phyloP scores from a whole-genome alignment of 129 eudicot genomes.

The Sambucus nigra region DNA sequence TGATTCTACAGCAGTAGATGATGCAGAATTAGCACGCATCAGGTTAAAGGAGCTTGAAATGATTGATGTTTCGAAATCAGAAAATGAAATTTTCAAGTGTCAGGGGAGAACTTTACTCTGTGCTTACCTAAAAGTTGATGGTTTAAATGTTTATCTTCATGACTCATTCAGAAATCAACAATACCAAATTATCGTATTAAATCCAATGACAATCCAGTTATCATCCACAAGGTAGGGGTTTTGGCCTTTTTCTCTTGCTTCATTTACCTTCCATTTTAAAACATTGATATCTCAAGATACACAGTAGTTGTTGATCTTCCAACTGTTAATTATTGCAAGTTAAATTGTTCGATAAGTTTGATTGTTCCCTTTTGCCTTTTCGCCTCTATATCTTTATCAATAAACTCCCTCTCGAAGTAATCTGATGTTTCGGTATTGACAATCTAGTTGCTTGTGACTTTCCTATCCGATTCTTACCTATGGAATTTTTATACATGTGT shows the following conservation, averaged over 20 bases:
- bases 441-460: no score
- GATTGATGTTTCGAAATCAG: conserved; percentile 17
- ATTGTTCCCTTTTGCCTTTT: not conserved
- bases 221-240: conserved; percentile 51
- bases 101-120: conserved; percentile 31
- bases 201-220: conserved; percentile 37
- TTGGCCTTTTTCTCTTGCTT: conserved; percentile 9
- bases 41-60: conserved; percentile 30
- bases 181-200: conserved; percentile 32
- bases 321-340: conserved; percentile 2
- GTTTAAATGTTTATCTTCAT: conserved; percentile 50
- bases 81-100: conserved; percentile 27
- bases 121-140: conserved; percentile 43
- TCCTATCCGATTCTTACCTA: no score
- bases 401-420: no score
- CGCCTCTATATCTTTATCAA: no score
- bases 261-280: not conserved
- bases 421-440: no score
- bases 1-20: conserved; percentile 22
- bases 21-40: conserved; percentile 21
- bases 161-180: conserved; percentile 27
- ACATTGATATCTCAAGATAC: conserved; percentile 2
- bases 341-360: conserved; percentile 10
- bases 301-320: not conserved
- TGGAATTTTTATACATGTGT: no score